These are phyloP conservation scores for Nannochloropsis salina DNA, from an alignment of 108 stramenopile species.

Conservation along the genomic window DNA sequence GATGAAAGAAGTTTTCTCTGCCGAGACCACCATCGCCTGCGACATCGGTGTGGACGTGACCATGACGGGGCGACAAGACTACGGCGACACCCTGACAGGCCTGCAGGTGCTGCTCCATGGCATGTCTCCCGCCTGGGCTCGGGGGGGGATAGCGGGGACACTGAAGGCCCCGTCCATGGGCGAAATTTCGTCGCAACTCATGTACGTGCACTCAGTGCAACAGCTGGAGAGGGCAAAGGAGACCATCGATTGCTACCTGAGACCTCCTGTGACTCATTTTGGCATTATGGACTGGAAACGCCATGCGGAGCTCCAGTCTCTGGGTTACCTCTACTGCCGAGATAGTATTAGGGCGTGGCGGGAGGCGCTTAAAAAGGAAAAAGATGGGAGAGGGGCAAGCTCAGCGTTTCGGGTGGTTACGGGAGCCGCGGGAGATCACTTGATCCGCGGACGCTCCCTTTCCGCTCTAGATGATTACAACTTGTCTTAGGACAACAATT, in stretches of 20 bases:
- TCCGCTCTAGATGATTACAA: not conserved
- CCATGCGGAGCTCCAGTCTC: not conserved
- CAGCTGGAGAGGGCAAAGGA: constrained; percentile 18
- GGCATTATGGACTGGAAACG: not conserved
- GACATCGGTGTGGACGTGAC: constrained; percentile 50
- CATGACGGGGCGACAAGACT: constrained; percentile 54
- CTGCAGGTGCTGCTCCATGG: constrained; percentile 50
- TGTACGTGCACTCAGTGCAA: not conserved
- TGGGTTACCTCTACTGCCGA: constrained; percentile 5
- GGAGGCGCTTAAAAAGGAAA: constrained; percentile 2
- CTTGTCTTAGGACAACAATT: too few species aligned
- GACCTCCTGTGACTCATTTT: not conserved
- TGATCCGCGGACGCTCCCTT: not conserved
- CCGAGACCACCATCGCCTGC: constrained; percentile 58
- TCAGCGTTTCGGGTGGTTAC: not conserved
- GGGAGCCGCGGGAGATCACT: not conserved
- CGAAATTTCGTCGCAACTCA: not conserved
- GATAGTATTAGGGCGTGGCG: not conserved
- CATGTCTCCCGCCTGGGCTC: not conserved
- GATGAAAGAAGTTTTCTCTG: constrained; percentile 54
- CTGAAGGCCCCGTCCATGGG: not conserved
- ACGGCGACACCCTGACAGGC: constrained; percentile 56
- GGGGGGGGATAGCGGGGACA: not conserved
- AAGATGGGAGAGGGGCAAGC: not conserved
- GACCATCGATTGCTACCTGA: not conserved